These are phyloP conservation scores for Saccharomycopsis sp. DNA, from an alignment of 805 yeast species.

Conservation along the genomic window DNA sequence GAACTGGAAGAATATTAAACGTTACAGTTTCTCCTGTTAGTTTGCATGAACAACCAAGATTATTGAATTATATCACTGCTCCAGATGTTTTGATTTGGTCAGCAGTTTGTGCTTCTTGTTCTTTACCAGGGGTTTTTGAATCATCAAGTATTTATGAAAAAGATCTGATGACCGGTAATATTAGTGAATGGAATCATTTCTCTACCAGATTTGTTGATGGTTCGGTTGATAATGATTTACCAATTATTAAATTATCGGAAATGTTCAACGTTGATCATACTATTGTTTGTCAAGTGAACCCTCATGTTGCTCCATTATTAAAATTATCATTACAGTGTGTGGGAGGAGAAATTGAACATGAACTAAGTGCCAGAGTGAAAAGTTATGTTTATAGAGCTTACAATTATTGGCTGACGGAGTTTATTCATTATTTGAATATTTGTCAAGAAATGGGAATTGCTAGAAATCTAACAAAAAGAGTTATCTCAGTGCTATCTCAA, in stretches of 20 bases:
- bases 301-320: slow-evolving; percentile 87
- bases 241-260: slow-evolving; percentile 81
- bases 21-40: slow-evolving; percentile 91
- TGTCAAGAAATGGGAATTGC: slow-evolving; percentile 68
- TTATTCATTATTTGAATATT: slow-evolving; percentile 67
- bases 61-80: slow-evolving; percentile 70
- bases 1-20: slow-evolving; percentile 88
- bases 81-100: slow-evolving; percentile 80
- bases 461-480: slow-evolving; percentile 59
- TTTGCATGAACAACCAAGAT: slow-evolving; percentile 79
- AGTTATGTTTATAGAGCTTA: slow-evolving; percentile 42
- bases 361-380: slow-evolving; percentile 44
- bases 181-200: slow-evolving; percentile 73
- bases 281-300: slow-evolving; percentile 95
- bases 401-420: slow-evolving; percentile 55
- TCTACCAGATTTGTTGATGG: slow-evolving; percentile 88
- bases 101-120: slow-evolving; percentile 88
- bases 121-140: slow-evolving; percentile 86
- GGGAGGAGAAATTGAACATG: slow-evolving; percentile 60
- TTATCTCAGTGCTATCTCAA: slow-evolving; percentile 71
- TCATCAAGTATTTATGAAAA: slow-evolving; percentile 81
- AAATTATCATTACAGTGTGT: slow-evolving; percentile 55
- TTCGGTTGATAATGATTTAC: slow-evolving; percentile 89
- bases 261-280: slow-evolving; percentile 97
- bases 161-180: slow-evolving; percentile 58